Evolutionary conservation across 257 asterid species (phyloP).

Genomic region (Nicotiana tabacum): DNA sequence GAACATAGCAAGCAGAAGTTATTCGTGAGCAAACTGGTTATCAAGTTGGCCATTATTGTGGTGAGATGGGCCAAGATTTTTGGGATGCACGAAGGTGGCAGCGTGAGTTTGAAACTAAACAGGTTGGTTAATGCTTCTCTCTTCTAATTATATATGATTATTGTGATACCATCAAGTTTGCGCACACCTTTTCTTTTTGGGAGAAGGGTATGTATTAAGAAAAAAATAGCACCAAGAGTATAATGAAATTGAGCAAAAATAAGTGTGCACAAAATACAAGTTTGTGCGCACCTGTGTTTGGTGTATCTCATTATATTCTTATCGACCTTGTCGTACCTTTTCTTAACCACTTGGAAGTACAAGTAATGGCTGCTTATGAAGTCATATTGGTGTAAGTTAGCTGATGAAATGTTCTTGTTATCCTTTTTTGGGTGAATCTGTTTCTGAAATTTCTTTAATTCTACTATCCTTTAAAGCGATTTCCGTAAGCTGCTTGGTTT

Average conservation of each 20-base stretch:
- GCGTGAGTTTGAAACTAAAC: conserved; percentile 89
- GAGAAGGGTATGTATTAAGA: too few relatives aligned
- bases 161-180: neutral
- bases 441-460: neutral
- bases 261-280: neutral
- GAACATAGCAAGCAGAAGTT: conserved; percentile 95
- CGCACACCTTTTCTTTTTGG: neutral
- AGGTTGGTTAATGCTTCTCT: conserved; percentile 41
- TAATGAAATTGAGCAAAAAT: too few relatives aligned
- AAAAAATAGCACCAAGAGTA: too few relatives aligned
- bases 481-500: neutral
- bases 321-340: neutral
- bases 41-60: conserved; percentile 98
- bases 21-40: conserved; percentile 86
- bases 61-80: conserved; percentile 99
- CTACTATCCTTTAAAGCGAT: neutral
- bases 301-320: neutral
- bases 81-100: conserved; percentile 99
- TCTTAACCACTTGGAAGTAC: neutral
- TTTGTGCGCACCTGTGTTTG: neutral
- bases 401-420: neutral
- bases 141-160: neutral
- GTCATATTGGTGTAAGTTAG: neutral
- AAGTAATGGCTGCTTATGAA: neutral
- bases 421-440: neutral